Evolutionary conservation across 352 stramenopile species (phyloP).

Genomic region (Globisporangium abappressorium): DNA sequence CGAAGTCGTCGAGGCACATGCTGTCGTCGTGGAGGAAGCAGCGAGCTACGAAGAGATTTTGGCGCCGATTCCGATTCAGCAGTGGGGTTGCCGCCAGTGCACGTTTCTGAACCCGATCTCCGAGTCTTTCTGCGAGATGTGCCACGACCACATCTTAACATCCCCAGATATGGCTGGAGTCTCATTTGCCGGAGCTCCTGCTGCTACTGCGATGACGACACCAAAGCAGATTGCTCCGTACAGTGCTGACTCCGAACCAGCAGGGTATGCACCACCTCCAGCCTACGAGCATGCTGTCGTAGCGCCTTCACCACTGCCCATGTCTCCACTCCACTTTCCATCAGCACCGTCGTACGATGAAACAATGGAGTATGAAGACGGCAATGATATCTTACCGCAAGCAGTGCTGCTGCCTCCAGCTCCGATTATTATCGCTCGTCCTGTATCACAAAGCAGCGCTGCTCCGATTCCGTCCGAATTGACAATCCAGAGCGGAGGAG

Average conservation of each 20-base stretch:
- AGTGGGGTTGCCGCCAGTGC: constrained; percentile 29
- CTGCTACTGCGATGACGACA: not conserved
- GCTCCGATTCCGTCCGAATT: not conserved
- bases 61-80: not conserved
- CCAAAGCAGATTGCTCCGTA: not conserved
- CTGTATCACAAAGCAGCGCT: not conserved
- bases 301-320: constrained; percentile 11
- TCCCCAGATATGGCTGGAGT: constrained; percentile 2
- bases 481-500: not conserved
- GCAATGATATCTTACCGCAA: not conserved
- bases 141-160: constrained; percentile 44
- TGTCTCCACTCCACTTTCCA: constrained; percentile 25
- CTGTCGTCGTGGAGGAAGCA: constrained; percentile 33
- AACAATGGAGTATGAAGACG: constrained; percentile 3
- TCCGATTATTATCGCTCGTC: not conserved
- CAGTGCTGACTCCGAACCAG: not conserved
- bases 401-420: not conserved
- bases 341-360: constrained; percentile 29
- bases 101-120: constrained; percentile 55
- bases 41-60: constrained; percentile 13
- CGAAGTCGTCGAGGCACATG: constrained; percentile 37
- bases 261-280: not conserved
- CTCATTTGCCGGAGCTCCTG: not conserved
- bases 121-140: constrained; percentile 65
- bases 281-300: constrained; percentile 1